These are phyloP conservation scores for Penicillium herquei DNA, from an alignment of 495 filamentous ascomycete genomes.

Conservation along the genomic window DNA sequence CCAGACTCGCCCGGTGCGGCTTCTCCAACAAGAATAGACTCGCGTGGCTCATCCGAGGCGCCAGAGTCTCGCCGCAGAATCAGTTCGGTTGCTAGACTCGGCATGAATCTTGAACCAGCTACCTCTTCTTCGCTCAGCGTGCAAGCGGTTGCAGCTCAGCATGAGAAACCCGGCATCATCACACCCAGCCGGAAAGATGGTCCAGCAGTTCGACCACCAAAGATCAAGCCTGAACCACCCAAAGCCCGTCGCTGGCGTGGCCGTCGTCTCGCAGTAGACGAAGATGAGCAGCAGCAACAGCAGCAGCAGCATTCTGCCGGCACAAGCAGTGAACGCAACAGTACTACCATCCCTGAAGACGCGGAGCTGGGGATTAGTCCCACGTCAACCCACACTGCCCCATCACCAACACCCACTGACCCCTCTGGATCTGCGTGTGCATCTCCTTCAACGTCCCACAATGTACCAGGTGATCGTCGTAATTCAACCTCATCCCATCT, in stretches of 20 bases:
- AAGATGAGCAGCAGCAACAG: constrained; percentile 15
- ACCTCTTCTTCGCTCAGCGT: constrained; percentile 60
- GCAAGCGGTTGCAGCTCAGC: constrained; percentile 72
- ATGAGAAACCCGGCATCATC: constrained; percentile 80
- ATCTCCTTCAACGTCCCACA: not conserved
- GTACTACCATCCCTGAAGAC: constrained; percentile 29
- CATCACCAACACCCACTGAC: constrained; percentile 17
- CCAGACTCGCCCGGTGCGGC: constrained; percentile 28
- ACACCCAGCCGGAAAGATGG: constrained; percentile 67
- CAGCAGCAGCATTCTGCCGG: constrained; percentile 16
- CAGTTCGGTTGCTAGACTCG: constrained; percentile 35
- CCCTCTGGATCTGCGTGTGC: constrained; percentile 10
- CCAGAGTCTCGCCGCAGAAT: constrained; percentile 19
- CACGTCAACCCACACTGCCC: constrained; percentile 11
- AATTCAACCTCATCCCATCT: constrained; percentile 31
- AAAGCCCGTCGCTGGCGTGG: constrained; percentile 46
- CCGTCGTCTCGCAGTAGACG: constrained; percentile 24
- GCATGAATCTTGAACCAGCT: constrained; percentile 49
- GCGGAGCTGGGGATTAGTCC: constrained; percentile 16
- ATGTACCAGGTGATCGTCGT: constrained; percentile 19
- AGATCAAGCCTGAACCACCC: constrained; percentile 44
- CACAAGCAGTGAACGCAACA: constrained; percentile 26
- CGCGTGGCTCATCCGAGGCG: constrained; percentile 25
- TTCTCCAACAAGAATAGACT: constrained; percentile 31
- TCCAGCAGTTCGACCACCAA: constrained; percentile 26